Base-by-base conservation (phyloP, 163 green algal species). In the Scenedesmus sp. region DNA sequence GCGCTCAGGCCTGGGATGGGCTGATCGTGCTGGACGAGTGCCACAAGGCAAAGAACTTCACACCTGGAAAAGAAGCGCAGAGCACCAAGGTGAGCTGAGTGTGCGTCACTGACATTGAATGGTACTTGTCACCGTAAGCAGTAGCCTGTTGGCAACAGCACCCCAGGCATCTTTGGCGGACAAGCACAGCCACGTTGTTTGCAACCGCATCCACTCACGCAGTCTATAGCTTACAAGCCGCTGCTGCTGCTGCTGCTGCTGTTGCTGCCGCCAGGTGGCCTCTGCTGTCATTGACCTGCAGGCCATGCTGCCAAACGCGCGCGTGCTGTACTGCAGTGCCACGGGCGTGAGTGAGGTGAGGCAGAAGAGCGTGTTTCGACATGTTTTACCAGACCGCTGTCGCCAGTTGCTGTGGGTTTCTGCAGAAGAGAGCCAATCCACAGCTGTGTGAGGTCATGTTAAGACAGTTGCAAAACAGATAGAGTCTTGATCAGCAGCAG, bases 291-390 rank as follows among this genome's bases (percentile, higher is more conserved):
- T 99, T 52, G 94, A 98, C 82, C 91, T 99, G 62, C 98, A 99
- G 94, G 64, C 93, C 46, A 66, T 86, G 64, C 94, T 99, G 76
- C 98, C 98, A 0, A 84, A 89, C 8, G 97, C 98, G 0, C 91
- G 98, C 0, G 95, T 99, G 15, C 96, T 99, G 15, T 99, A 99
- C 95, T 97, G 94, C 95, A 95, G 82, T 13, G 97, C 97, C 54
- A 99, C 97, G n/a, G 97, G 97, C 16, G 95, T 98, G 0, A 95
- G 84, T 20, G 96, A 97, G 92, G 94, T 95, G 54, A 57, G 86
- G 2, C 59, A 64, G 7, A 64, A 64, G 59, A 64, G 7, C 59
- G 0, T 34, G 73, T 23, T 20, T 20, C 73, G 16, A 82, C 7
- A 1, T 82, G 16, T 26, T 12, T 34, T 23, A 46, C 34, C 34